Evolutionary conservation across 108 stramenopile genomes (phyloP), one percentile per base, ranked within the genome.

Genomic region (Schizochytrium sp.): DNA sequence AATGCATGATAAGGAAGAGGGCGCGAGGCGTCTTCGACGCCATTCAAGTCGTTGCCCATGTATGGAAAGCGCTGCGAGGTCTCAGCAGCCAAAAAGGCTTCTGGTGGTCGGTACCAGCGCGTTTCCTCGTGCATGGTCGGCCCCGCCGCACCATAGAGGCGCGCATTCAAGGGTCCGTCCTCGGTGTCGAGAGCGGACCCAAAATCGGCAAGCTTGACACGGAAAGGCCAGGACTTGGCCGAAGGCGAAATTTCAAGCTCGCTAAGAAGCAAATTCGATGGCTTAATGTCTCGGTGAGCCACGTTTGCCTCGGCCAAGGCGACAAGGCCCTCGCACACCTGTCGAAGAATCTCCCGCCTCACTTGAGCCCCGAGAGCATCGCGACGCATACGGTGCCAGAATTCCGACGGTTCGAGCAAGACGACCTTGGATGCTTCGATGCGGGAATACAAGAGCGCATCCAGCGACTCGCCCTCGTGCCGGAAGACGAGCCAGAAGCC

Each of bases 301-400:
- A 83, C 76, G 23, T 83, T 83, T 18, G 3, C 51, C 48, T 23
- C 19, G 0, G 45, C 6, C 8, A 83, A 6, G n/a, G 28, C 45
- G 23, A 83, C 76, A 12, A 83, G 76, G 76, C 76, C 76, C 48
- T 83, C 76, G 25, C 45, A 83, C 16, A 83, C 48, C 51, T 83
- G 76, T 45, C 76, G 45, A 14, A 83, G 23, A 23, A 83, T 83
- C 28, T 83, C 76, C 14, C 76, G 76, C 6, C 76, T 43, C 48
- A 83, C 76, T 12, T 53, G 76, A 6, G 76, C 76, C 25, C 76
- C 76, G 1, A 53, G 12, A 12, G 51, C 51, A 23, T 83, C 76
- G 48, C 76, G 45, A 6, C 76, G 76, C 76, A 83, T 83, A 45
- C 76, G 76, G 48, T 83, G 76, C 76, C 76, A 83, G n/a, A 83